These are phyloP conservation scores for Fallopia convolvulus DNA, from an alignment of 148 eudicot genomes.

Conservation along the genomic window DNA sequence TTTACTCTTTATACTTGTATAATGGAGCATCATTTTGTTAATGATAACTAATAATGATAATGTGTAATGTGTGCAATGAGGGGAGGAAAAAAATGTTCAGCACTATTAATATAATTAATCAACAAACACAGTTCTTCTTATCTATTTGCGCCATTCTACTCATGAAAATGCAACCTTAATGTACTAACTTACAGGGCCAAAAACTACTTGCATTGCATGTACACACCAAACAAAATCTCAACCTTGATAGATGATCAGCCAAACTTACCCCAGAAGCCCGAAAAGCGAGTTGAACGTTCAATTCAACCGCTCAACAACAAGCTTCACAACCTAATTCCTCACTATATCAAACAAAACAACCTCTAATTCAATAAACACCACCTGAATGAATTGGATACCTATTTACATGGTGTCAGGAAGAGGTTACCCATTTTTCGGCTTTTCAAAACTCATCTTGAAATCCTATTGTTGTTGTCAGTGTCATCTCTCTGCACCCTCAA, in stretches of 20 bases:
- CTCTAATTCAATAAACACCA: neutral
- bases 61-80: neutral
- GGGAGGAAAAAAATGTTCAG: neutral
- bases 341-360: neutral
- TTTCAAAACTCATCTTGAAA: neutral
- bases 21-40: neutral
- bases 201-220: slow-evolving; percentile 8
- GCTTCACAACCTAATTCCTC: neutral
- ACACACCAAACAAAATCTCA: slow-evolving; percentile 1
- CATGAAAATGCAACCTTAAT: neutral
- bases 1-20: neutral
- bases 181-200: slow-evolving; percentile 4
- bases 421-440: neutral
- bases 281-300: neutral
- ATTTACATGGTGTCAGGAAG: slow-evolving; percentile 11
- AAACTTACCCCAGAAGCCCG: neutral
- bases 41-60: neutral
- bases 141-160: neutral
- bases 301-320: neutral
- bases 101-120: neutral
- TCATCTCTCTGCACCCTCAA: slow-evolving; percentile 60
- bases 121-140: neutral
- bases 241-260: neutral
- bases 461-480: neutral
- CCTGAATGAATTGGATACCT: slow-evolving; percentile 1